Percentiles rank a stretch among this genome's conserved stretches.
phyloP scores from a whole-genome alignment of 2,329 filamentous ascomycete species.

The Bertia moriformis region DNA sequence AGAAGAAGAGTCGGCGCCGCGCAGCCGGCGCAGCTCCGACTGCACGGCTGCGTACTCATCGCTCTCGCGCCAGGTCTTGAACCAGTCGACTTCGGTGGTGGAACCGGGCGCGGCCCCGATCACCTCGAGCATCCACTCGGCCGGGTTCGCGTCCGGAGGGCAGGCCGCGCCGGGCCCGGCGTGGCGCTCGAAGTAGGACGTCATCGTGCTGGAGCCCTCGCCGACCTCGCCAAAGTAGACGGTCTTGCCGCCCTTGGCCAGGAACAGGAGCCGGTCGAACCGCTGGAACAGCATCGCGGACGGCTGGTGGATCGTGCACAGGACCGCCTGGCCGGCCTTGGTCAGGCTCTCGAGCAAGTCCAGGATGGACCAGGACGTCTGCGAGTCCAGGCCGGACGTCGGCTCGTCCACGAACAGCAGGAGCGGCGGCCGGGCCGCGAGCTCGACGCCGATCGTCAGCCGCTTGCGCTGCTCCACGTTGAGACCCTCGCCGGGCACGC shows the following conservation, averaged over 20 bases:
- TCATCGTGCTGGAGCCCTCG: conserved; percentile 55
- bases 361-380: conserved; percentile 64
- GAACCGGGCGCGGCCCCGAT: conserved; percentile 1
- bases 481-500: conserved; percentile 51
- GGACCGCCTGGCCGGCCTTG: conserved; percentile 69
- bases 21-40: not conserved
- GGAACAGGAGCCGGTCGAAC: conserved; percentile 68
- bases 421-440: conserved; percentile 68
- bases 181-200: conserved; percentile 43
- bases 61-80: not conserved
- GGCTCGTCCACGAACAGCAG: conserved; percentile 70
- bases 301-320: conserved; percentile 85
- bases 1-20: not conserved
- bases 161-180: conserved; percentile 49
- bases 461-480: conserved; percentile 56
- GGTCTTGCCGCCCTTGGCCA: conserved; percentile 64
- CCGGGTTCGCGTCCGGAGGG: conserved; percentile 30
- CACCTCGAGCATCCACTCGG: conserved; percentile 35
- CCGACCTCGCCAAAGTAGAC: conserved; percentile 83
- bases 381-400: conserved; percentile 59
- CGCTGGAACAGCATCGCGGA: conserved; percentile 76
- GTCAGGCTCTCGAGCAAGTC: conserved; percentile 66
- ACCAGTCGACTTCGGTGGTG: not conserved
- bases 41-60: not conserved
- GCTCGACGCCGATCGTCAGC: conserved; percentile 81